phyloP scores from a whole-genome alignment of 495 filamentous ascomycete species.

The Barbatosphaeria neglecta region DNA sequence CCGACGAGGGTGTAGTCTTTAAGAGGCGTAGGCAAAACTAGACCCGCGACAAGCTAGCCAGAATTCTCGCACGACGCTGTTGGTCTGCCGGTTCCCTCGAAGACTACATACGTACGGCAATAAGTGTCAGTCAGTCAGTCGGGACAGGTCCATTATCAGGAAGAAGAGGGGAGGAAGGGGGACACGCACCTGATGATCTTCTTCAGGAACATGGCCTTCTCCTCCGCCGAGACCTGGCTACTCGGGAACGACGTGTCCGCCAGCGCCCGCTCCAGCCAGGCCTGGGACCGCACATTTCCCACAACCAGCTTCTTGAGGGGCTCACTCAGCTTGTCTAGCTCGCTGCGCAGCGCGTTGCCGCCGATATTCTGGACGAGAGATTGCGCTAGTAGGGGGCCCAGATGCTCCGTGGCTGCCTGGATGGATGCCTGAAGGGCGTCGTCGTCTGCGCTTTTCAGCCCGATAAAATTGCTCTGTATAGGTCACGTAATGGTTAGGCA shows the following conservation, averaged over 20 bases:
- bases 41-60: slow-evolving; percentile 61
- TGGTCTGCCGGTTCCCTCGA: slow-evolving; percentile 46
- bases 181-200: slow-evolving; percentile 42
- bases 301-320: slow-evolving; percentile 67
- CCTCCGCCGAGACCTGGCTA: slow-evolving; percentile 45
- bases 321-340: slow-evolving; percentile 64
- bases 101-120: slow-evolving; percentile 32
- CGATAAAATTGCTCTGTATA: slow-evolving; percentile 34
- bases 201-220: slow-evolving; percentile 50
- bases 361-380: slow-evolving; percentile 57
- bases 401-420: slow-evolving; percentile 41
- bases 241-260: slow-evolving; percentile 43
- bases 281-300: slow-evolving; percentile 45
- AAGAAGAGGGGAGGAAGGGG: background rate
- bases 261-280: slow-evolving; percentile 51
- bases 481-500: no score
- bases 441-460: slow-evolving; percentile 25
- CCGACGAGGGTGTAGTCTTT: background rate
- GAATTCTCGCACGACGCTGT: slow-evolving; percentile 51
- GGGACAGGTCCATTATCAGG: no score
- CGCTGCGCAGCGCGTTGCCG: slow-evolving; percentile 63
- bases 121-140: slow-evolving; percentile 7
- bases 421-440: slow-evolving; percentile 33
- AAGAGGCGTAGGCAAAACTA: slow-evolving; percentile 50
- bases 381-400: slow-evolving; percentile 48